phyloP scores from a whole-genome alignment of 208 protist genomes.

The Acanthamoeba royreba region DNA sequence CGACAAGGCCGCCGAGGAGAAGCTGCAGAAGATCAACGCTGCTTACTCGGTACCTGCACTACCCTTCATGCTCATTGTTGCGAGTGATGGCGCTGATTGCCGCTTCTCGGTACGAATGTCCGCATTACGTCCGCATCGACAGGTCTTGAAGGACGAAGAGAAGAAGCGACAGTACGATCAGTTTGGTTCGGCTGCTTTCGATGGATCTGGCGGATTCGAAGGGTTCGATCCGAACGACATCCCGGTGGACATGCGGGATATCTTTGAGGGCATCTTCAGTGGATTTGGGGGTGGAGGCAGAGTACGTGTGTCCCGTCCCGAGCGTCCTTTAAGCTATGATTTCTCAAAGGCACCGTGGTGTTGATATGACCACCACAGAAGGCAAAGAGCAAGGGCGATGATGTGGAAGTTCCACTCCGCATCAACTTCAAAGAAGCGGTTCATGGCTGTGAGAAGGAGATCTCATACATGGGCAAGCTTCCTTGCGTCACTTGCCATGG shows the following conservation, averaged over 20 bases:
- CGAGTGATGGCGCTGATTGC: no score
- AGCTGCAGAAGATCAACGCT: slow-evolving; percentile 35
- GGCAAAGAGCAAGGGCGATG: neutral
- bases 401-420: slow-evolving; percentile 49
- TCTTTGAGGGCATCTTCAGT: slow-evolving; percentile 31
- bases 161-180: slow-evolving; percentile 60
- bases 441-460: slow-evolving; percentile 53
- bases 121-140: neutral
- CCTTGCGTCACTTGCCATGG: slow-evolving; percentile 60
- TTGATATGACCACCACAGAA: neutral
- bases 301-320: neutral
- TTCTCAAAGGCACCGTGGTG: neutral
- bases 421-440: slow-evolving; percentile 67
- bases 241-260: neutral
- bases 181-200: slow-evolving; percentile 50
- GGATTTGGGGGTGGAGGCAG: neutral
- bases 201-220: slow-evolving; percentile 21
- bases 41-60: neutral
- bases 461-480: slow-evolving; percentile 42
- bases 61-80: no score
- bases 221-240: slow-evolving; percentile 24
- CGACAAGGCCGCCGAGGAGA: slow-evolving; percentile 50
- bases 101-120: no score
- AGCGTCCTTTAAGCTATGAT: neutral
- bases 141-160: slow-evolving; percentile 61